Evolutionary conservation across 2,329 filamentous ascomycete genomes (phyloP), one percentile per base, ranked within the genome.

Genomic region (Ophiostoma australiae): DNA sequence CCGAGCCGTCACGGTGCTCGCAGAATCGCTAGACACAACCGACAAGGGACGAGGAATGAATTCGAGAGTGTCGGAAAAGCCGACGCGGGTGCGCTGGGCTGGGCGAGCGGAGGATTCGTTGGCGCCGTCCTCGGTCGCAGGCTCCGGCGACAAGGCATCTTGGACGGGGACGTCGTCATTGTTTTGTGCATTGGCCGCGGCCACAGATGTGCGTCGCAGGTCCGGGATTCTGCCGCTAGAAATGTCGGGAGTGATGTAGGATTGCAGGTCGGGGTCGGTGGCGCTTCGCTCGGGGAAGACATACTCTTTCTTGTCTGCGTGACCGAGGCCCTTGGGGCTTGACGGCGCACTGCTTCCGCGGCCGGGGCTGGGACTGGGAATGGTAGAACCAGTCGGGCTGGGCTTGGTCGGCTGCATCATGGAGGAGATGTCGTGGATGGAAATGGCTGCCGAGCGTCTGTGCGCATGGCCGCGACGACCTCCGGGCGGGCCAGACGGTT

Each of bases 11-110:
- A 88, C 82, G 2, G 91, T 95, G 77, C 90, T 93, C 66, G 92
- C 90, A 0, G 92, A 93, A 78, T 95, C 93, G 27, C 89, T 94
- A 1, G 93, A 97, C 17, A 96, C 89, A 27, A 94, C 83, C 1
- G 94, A 97, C 23, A 96, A 81, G 0, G 94, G 93, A 13, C 92
- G 87, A 5, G 91, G 91, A 75, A 94, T 94, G 73, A 91, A 93
- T 78, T 96, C 92, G 37, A 96, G 84, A 13, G 88, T 91, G 74
- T 96, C 93, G 0, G 91, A 93, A 77, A 97, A 97, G 0, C 91
- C 91, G 66, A 97, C 93, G 15, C 91, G 85, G 61, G 89, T 86
- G 72, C 89, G 86, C 4, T 85, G 74, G 0, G 69, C 65, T 8
- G 75, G 72, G 44, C 73, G 77, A 0, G 39, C 13, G 23, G 65